Evolutionary conservation across 1,284 basidiomycete genomes (phyloP), one percentile per base, ranked within the genome.

Genomic region (Tylopilus sp.): DNA sequence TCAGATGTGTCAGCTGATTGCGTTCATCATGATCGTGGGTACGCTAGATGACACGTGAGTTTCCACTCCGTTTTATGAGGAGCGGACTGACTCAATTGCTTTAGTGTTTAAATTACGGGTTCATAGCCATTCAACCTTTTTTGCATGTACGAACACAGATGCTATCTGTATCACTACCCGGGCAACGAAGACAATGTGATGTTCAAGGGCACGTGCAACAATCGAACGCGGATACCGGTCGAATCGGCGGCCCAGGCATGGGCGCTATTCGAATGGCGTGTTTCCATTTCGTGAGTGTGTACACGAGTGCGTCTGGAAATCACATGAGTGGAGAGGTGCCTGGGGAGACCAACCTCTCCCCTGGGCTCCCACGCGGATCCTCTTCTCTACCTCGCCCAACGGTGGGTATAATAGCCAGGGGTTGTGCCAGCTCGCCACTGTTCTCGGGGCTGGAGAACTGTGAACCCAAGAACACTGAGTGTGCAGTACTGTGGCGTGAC

Each of bases 21-120:
- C 16, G 5, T 44, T 43, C 33, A n/a, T n/a, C 47, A 29, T 44
- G 33, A 23, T 37, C 31, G 31, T 37, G 35, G 48, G 34, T 31
- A 44, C 13, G 28, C 12, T 34, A 75, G 73, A 76, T 54, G 74
- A 75, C 55, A 69, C 71, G 73, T 75, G 64, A 41, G 73, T 67
- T 56, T 38, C 31, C 43, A 44, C 35, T 23, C 13, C 11, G 40
- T 34, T 26, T 10, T 16, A 28, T 23, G 16, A 10, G 12, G 18
- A 28, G 30, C 18, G 15, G 28, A 19, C 12, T 48, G 30, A 11
- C 16, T 29, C 49, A 18, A 53, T 28, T 10, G 48, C 48, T 13
- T 13, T 15, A 63, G 61, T 31, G 61, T 63, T 36, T 63, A 58
- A 60, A 48, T 45, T 44, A 53, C 16, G 30, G 36, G 23, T 39